A percentile compares a stretch with the other conserved stretches of the same genome.
phyloP scores from a whole-genome alignment of 73 alveolate species.

The Loxodes magnus region DNA sequence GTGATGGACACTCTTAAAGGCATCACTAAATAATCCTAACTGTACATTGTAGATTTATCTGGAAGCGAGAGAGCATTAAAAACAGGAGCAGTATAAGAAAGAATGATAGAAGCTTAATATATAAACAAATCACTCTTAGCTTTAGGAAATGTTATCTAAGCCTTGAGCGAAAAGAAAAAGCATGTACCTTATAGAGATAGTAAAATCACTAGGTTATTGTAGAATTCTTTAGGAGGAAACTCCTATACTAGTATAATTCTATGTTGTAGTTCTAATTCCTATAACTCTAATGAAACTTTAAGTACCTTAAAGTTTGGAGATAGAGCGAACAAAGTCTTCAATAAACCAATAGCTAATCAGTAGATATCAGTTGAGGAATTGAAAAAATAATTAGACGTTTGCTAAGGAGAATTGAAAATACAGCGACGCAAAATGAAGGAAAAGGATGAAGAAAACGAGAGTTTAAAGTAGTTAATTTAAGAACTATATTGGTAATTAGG shows the following conservation, averaged over 20 bases:
- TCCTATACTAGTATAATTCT: constrained; percentile 53
- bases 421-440: no score
- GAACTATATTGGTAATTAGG: no score
- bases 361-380: background rate
- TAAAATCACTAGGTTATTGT: constrained; percentile 76
- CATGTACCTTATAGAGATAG: constrained; percentile 87
- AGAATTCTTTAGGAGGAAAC: constrained; percentile 86
- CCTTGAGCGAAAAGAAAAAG: constrained; percentile 38
- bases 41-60: constrained; percentile 91
- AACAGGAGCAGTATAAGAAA: constrained; percentile 86
- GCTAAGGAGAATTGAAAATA: no score
- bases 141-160: constrained; percentile 48
- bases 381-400: constrained; percentile 16
- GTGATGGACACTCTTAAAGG: constrained; percentile 38
- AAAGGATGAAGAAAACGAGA: no score
- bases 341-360: constrained; percentile 39
- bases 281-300: constrained; percentile 50
- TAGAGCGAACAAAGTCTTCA: constrained; percentile 53
- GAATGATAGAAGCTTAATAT: constrained; percentile 87
- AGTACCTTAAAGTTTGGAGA: constrained; percentile 57
- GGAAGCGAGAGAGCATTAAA: constrained; percentile 91
- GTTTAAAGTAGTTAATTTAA: no score
- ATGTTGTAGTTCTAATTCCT: constrained; percentile 34
- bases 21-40: constrained; percentile 57
- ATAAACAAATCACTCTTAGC: constrained; percentile 76